Evolutionary conservation across 805 yeast genomes (phyloP).

Genomic region (Nakazawaea populi): DNA sequence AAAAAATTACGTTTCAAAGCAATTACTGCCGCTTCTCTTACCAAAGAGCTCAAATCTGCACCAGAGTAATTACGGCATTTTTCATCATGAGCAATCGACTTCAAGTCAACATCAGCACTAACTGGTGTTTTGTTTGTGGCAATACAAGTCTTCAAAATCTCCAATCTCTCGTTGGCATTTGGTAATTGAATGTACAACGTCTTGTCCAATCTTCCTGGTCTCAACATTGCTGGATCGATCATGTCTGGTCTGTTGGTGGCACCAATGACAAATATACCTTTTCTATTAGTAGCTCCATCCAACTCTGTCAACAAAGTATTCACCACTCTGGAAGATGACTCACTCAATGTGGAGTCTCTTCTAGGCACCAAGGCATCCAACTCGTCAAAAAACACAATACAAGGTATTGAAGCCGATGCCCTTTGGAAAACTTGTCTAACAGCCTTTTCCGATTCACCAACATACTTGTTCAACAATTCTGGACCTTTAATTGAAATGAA

Average conservation of each 20-base stretch:
- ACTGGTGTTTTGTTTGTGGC: slow-evolving; percentile 73
- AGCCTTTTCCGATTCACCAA: slow-evolving; percentile 91
- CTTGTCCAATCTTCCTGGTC: slow-evolving; percentile 95
- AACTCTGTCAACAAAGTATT: slow-evolving; percentile 90
- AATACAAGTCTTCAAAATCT: slow-evolving; percentile 74
- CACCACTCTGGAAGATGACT: slow-evolving; percentile 88
- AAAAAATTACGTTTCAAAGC: slow-evolving; percentile 77
- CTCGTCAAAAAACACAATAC: slow-evolving; percentile 92
- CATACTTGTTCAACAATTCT: slow-evolving; percentile 89
- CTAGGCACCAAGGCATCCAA: slow-evolving; percentile 94
- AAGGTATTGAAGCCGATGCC: slow-evolving; percentile 93
- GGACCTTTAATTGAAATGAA: slow-evolving; percentile 96
- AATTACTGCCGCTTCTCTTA: slow-evolving; percentile 88
- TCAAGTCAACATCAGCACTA: slow-evolving; percentile 53
- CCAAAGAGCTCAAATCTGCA: slow-evolving; percentile 90
- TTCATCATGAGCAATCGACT: slow-evolving; percentile 60
- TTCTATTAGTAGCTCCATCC: slow-evolving; percentile 89
- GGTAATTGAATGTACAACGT: slow-evolving; percentile 90
- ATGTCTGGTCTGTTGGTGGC: slow-evolving; percentile 98
- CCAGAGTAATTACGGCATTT: slow-evolving; percentile 90
- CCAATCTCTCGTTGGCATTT: slow-evolving; percentile 66
- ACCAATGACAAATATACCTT: slow-evolving; percentile 91
- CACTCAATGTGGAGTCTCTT: slow-evolving; percentile 83
- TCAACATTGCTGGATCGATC: slow-evolving; percentile 96
- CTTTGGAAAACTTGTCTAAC: slow-evolving; percentile 90